A percentile compares a stretch with the other conserved stretches of the same genome.
phyloP scores from a whole-genome alignment of 352 stramenopile genomes.

The Phytophthora colocasiae region DNA sequence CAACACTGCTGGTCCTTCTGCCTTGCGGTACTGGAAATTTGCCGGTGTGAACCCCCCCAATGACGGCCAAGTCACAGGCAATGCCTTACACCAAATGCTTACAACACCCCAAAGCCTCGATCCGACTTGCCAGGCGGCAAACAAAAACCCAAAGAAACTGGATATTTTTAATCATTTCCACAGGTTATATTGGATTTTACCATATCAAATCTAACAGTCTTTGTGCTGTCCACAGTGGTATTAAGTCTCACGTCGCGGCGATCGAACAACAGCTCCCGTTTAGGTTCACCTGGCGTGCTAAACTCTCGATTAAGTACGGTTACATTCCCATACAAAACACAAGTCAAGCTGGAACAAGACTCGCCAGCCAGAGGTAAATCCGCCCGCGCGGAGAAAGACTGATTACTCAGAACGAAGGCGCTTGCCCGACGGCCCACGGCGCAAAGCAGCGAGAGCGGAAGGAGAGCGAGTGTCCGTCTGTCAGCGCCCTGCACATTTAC shows the following conservation, averaged over 20 bases:
- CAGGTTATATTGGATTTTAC: constrained; percentile 4
- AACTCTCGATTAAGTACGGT: constrained; percentile 23
- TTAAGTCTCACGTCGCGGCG: constrained; percentile 14
- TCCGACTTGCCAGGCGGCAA: constrained; percentile 8
- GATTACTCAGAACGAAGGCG: constrained; percentile 23
- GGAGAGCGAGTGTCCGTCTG: not conserved
- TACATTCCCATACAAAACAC: constrained; percentile 26
- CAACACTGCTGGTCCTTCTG: too few relatives aligned
- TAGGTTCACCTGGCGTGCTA: constrained; percentile 28
- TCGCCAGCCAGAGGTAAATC: constrained; percentile 38
- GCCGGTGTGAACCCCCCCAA: too few relatives aligned
- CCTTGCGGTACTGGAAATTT: too few relatives aligned
- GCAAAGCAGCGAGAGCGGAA: constrained; percentile 14
- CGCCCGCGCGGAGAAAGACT: constrained; percentile 30
- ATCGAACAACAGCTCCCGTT: constrained; percentile 34
- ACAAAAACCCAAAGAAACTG: constrained; percentile 3
- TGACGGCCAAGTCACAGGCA: constrained; percentile 17
- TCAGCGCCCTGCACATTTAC: constrained; percentile 1
- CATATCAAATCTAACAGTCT: not conserved
- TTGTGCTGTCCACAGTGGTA: not conserved
- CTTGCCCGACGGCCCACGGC: constrained; percentile 6
- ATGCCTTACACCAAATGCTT: not conserved
- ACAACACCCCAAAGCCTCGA: not conserved
- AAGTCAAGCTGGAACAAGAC: constrained; percentile 30
- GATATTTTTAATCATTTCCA: constrained; percentile 31